Evolutionary conservation across 2,329 filamentous ascomycete species (phyloP).

Genomic region (Epichloe sp.): DNA sequence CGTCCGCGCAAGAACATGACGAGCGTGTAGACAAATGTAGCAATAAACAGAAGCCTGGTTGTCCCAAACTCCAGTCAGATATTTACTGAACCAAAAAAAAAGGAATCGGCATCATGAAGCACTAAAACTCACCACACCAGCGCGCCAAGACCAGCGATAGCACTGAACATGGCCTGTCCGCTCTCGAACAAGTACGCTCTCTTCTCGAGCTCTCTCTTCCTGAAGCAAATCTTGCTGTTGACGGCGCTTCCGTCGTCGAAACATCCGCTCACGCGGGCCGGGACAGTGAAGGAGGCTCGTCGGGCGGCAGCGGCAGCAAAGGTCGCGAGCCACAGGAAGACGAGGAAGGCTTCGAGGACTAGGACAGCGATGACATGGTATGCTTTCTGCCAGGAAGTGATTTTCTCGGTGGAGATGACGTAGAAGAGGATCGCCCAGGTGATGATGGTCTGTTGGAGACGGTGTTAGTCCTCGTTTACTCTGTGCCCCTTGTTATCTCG

Average conservation of each 20-base stretch:
- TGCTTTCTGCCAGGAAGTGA: constrained; percentile 17
- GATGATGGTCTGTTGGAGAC: constrained; percentile 24
- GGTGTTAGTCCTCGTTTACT: constrained; percentile 1
- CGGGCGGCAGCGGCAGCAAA: constrained; percentile 26
- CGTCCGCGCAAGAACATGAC: constrained; percentile 23
- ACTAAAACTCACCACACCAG: constrained; percentile 25
- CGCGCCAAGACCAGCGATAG: constrained; percentile 30
- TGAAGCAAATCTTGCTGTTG: constrained; percentile 24
- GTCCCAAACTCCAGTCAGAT: neutral
- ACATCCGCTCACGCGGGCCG: constrained; percentile 17
- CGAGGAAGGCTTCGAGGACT: constrained; percentile 28
- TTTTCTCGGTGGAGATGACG: constrained; percentile 27
- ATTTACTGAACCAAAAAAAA: too few species aligned
- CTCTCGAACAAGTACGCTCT: constrained; percentile 20
- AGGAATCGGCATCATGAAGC: neutral
- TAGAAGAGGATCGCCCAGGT: constrained; percentile 33
- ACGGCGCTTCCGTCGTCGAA: constrained; percentile 26
- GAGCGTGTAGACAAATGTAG: constrained; percentile 23
- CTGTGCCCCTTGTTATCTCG: neutral
- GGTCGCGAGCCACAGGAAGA: constrained; percentile 35
- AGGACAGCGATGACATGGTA: constrained; percentile 34
- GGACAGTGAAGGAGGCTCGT: constrained; percentile 23
- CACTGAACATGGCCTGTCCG: constrained; percentile 23
- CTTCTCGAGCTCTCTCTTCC: constrained; percentile 15
- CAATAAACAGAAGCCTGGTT: constrained; percentile 25